These are phyloP conservation scores for Phascolomyces articulosus DNA, from an alignment of 371 early-diverging fungal species.

Conservation along the genomic window DNA sequence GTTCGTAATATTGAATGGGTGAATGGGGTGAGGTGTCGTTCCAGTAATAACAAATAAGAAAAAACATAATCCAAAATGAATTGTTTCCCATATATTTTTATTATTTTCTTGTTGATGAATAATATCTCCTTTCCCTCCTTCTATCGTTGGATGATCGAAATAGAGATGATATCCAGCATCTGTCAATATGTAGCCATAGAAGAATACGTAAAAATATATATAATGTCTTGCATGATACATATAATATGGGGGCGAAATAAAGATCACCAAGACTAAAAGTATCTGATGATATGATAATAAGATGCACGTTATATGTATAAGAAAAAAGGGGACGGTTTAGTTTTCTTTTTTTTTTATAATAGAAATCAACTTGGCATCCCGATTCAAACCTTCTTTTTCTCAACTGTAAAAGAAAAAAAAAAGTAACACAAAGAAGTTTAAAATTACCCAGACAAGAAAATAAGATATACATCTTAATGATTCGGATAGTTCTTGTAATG, in stretches of 20 bases:
- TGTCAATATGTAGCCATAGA: not conserved
- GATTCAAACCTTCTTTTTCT: too few relatives aligned
- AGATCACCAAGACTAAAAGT: not conserved
- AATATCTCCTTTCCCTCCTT: too few relatives aligned
- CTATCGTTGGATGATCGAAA: not conserved
- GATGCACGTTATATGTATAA: too few relatives aligned
- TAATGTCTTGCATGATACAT: conserved; percentile 11
- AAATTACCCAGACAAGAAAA: conserved; percentile 7
- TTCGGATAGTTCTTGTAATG: not conserved
- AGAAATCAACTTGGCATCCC: too few relatives aligned
- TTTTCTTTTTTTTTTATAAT: not conserved
- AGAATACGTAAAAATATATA: conserved; percentile 10
- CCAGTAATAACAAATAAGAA: conserved; percentile 14
- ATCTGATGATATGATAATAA: conserved; percentile 4
- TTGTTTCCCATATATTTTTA: not conserved
- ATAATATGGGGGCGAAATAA: conserved; percentile 10
- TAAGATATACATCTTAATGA: not conserved
- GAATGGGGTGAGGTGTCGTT: conserved; percentile 28
- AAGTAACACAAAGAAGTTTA: not conserved
- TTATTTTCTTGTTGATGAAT: not conserved
- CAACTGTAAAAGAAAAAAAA: not conserved
- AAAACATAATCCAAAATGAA: not conserved
- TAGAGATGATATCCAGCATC: conserved; percentile 9
- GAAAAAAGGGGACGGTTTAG: not conserved
- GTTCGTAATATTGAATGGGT: conserved; percentile 34